Conservation (phyloP, 768 basidiomycete species). For the Trametes cinnabarina region DNA sequence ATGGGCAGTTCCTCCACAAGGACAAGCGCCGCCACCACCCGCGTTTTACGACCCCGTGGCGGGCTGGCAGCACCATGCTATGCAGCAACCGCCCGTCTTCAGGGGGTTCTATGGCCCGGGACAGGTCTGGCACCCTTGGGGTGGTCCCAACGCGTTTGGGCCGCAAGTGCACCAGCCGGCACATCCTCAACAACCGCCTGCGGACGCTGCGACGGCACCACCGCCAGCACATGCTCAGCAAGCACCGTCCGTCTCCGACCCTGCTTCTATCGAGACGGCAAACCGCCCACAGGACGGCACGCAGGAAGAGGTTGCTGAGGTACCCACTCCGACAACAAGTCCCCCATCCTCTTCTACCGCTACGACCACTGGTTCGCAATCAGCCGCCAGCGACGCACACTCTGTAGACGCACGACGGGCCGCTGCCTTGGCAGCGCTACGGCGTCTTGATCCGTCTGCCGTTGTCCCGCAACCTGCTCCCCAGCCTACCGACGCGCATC, state of each 20-base stretch:
- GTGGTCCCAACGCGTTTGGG: slow-evolving; percentile 35
- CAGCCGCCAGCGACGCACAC: slow-evolving; percentile 1
- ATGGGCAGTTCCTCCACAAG: slow-evolving; percentile 1
- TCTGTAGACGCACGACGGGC: slow-evolving; percentile 45
- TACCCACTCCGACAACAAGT: slow-evolving; percentile 11
- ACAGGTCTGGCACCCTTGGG: slow-evolving; percentile 68
- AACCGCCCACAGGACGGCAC: too few species aligned
- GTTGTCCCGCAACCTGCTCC: not conserved
- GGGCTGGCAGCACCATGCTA: slow-evolving; percentile 16
- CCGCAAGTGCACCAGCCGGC: slow-evolving; percentile 20
- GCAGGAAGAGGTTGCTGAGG: not conserved
- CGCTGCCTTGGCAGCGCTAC: slow-evolving; percentile 67
- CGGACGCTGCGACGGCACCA: slow-evolving; percentile 4
- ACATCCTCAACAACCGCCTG: slow-evolving; percentile 14
- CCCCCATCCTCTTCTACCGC: not conserved
- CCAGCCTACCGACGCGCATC: not conserved
- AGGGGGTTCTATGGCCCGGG: slow-evolving; percentile 64
- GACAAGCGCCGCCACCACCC: slow-evolving; percentile 4
- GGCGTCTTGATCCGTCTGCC: slow-evolving; percentile 37
- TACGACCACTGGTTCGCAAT: not conserved
- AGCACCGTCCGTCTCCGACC: not conserved
- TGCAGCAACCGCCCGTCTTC: slow-evolving; percentile 46
- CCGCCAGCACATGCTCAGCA: slow-evolving; percentile 12
- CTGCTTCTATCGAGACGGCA: not conserved
- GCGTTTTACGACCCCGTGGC: slow-evolving; percentile 6